Conservation (phyloP, 768 basidiomycete genomes). For the Phanerochaete carnosa region DNA sequence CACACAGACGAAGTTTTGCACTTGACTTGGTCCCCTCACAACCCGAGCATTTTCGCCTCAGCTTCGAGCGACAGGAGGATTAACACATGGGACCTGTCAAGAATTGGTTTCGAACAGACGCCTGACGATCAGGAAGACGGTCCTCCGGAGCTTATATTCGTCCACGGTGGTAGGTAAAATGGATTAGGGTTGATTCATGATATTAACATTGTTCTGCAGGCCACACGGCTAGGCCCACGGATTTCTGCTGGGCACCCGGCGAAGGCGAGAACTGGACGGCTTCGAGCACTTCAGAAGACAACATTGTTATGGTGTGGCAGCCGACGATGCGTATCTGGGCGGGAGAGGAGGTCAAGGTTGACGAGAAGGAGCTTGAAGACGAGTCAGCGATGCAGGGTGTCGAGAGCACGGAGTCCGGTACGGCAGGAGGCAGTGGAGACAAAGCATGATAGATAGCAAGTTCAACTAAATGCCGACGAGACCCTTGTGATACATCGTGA, state of each 20-base stretch:
- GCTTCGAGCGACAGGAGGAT: conserved; percentile 91
- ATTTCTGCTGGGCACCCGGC: conserved; percentile 94
- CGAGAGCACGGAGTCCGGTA: conserved; percentile 35
- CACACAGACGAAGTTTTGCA: conserved; percentile 96
- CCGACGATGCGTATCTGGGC: conserved; percentile 94
- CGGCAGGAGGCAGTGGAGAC: conserved; percentile 5
- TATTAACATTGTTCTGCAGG: conserved; percentile 40
- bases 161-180: conserved; percentile 76
- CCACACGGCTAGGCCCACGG: conserved; percentile 85
- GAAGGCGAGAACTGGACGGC: conserved; percentile 81
- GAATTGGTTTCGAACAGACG: conserved; percentile 93
- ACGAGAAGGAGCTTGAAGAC: conserved; percentile 81
- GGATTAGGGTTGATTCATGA: not conserved
- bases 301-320: conserved; percentile 96
- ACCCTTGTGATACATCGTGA: conserved; percentile 10
- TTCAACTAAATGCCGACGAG: conserved; percentile 4
- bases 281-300: conserved; percentile 91
- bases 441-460: conserved; percentile 1
- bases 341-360: conserved; percentile 81
- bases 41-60: conserved; percentile 89
- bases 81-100: conserved; percentile 91
- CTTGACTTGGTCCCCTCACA: conserved; percentile 93
- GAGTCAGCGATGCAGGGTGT: conserved; percentile 72
- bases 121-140: conserved; percentile 99
- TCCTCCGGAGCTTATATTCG: conserved; percentile 92